Conservation (phyloP, 257 asterid species). For the Solanum sejunctum region DNA sequence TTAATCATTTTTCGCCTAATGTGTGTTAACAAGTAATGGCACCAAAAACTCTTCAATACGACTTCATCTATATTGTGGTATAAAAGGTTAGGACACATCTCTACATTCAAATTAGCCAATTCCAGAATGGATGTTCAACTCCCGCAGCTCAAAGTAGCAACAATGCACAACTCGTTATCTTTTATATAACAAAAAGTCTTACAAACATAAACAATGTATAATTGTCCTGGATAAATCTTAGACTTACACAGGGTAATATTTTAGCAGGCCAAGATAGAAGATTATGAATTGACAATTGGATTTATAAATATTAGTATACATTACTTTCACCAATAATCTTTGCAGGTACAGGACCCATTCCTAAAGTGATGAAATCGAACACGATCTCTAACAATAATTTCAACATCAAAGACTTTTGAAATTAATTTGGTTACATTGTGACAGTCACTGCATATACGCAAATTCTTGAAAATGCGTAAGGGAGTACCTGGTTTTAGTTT, state of each 20-base stretch:
- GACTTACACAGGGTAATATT: neutral
- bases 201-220: neutral
- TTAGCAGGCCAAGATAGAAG: neutral
- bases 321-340: slow-evolving; percentile 41
- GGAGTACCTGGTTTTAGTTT: slow-evolving; percentile 37
- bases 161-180: neutral
- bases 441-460: slow-evolving; percentile 56
- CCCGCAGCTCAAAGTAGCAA: neutral
- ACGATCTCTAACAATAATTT: slow-evolving; percentile 69
- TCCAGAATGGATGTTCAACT: neutral
- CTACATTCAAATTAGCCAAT: neutral
- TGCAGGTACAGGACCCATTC: slow-evolving; percentile 61
- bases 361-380: slow-evolving; percentile 56
- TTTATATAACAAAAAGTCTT: neutral
- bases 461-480: slow-evolving; percentile 55
- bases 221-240: neutral
- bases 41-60: neutral
- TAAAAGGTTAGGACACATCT: neutral
- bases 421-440: slow-evolving; percentile 40
- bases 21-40: neutral
- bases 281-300: neutral
- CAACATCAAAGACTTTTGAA: slow-evolving; percentile 31
- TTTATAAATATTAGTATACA: neutral
- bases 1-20: neutral
- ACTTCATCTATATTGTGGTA: neutral